phyloP scores from a whole-genome alignment of 257 asterid genomes.

The Capsicum chinense region DNA sequence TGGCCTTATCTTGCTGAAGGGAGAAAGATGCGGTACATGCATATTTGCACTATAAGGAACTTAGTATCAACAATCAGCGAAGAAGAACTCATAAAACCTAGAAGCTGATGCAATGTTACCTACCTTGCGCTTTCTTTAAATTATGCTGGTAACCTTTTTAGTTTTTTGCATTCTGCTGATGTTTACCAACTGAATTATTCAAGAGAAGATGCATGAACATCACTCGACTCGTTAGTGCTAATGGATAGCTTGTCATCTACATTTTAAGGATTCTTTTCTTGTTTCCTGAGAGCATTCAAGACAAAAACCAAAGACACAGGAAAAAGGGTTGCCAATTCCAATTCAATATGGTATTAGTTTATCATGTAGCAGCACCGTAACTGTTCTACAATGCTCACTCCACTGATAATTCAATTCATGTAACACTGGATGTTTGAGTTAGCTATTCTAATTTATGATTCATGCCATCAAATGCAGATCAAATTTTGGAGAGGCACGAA shows the following conservation, averaged over 20 bases:
- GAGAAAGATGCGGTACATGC: neutral
- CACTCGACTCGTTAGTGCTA: neutral
- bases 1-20: neutral
- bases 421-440: neutral
- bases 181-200: neutral
- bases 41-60: neutral
- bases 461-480: conserved; percentile 51
- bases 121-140: neutral
- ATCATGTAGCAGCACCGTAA: neutral
- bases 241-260: neutral
- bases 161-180: neutral
- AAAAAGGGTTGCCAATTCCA: neutral
- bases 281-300: neutral
- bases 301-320: neutral
- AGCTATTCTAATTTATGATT: neutral
- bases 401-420: neutral
- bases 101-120: neutral
- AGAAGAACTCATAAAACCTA: neutral
- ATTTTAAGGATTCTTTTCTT: conserved; percentile 15
- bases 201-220: neutral
- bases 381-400: neutral
- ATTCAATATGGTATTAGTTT: neutral
- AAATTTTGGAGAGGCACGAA: conserved; percentile 64
- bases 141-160: neutral
- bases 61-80: neutral